Conservation (phyloP, 1,284 basidiomycete genomes). For the Sutorius eximius region DNA sequence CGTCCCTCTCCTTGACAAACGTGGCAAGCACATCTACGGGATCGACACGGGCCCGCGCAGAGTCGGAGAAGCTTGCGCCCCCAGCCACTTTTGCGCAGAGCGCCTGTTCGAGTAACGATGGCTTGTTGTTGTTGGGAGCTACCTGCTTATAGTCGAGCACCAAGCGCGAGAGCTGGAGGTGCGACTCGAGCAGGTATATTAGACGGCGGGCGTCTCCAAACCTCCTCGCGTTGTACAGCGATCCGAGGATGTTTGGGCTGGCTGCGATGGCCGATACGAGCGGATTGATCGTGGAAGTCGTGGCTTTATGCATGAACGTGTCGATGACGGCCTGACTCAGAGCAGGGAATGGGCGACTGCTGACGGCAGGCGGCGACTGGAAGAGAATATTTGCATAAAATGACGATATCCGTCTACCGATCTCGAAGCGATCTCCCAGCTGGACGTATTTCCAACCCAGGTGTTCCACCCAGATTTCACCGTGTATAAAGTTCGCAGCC, state of each 20-base stretch:
- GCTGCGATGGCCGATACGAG: conserved; percentile 67
- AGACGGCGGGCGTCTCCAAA: conserved; percentile 68
- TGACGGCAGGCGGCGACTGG: conserved; percentile 55
- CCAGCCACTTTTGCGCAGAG: conserved; percentile 62
- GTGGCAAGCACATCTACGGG: conserved; percentile 70
- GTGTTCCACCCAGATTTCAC: conserved; percentile 85
- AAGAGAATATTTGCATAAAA: conserved; percentile 69
- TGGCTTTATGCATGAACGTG: conserved; percentile 66
- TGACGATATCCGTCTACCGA: conserved; percentile 63
- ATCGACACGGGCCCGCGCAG: conserved; percentile 50
- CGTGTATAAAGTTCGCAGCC: conserved; percentile 74
- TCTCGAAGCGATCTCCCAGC: conserved; percentile 78
- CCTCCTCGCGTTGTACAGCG: conserved; percentile 61
- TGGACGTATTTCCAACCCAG: conserved; percentile 79
- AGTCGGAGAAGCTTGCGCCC: conserved; percentile 49
- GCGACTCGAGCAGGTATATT: conserved; percentile 66
- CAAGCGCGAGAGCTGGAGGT: conserved; percentile 60
- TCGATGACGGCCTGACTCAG: conserved; percentile 66
- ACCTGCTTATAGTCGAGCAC: conserved; percentile 64
- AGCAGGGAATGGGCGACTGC: conserved; percentile 53
- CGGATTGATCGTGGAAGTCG: conserved; percentile 73
- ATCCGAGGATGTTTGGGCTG: conserved; percentile 57
- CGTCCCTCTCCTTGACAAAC: conserved; percentile 62
- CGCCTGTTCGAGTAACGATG: conserved; percentile 72
- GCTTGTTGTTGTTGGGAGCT: conserved; percentile 39